Base-by-base conservation (phyloP, 108 stramenopile species). In the Fistulifera pelliculosa region DNA sequence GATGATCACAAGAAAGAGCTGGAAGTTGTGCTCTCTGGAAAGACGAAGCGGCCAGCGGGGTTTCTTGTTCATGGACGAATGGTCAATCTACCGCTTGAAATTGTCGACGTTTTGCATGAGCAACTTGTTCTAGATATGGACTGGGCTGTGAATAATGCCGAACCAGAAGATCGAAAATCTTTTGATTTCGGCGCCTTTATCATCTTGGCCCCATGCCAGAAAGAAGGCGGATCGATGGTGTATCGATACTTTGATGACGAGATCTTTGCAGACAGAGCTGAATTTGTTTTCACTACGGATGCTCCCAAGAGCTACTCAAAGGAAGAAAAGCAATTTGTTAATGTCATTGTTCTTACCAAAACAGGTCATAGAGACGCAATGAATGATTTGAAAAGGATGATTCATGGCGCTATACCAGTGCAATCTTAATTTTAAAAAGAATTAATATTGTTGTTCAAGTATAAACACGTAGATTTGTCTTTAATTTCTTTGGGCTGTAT, bases 241-340 rank as follows among this genome's bases (percentile, higher is more conserved):
- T 90, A 80, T 69, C 82, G 83, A 45, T 78, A 76, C 62, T 90
- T 86, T 68, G 88, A 90, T 60, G 88, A 90, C 65, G 88, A 90
- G 54, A 65, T 90, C 17, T 83, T 90, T 60, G 77, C 84, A 6
- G 48, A 60, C 5, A 69, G 81, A 70, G 80, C 88, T 3, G 88
- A 86, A 62, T 85, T 81, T 56, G 71, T 73, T 18, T 90, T 69
- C 54, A 74, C 77, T 42, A 66, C 86, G 42, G 68, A 77, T 27
- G 58, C 77, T 1, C 76, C 81, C 38, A 75, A 80, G 50, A 53
- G 58, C n/a, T 66, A 60, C 69, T 75, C 75, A 10, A 65, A 59
- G 47, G 82, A 81, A 47, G 77, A 85, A 48, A 78, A 69, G 35
- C 73, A 69, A 19, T 56, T 56, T 3, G 56, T 73, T 47, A 76